phyloP scores from a whole-genome alignment of 2,329 filamentous ascomycete genomes.

The Exophiala xenobiotica region DNA sequence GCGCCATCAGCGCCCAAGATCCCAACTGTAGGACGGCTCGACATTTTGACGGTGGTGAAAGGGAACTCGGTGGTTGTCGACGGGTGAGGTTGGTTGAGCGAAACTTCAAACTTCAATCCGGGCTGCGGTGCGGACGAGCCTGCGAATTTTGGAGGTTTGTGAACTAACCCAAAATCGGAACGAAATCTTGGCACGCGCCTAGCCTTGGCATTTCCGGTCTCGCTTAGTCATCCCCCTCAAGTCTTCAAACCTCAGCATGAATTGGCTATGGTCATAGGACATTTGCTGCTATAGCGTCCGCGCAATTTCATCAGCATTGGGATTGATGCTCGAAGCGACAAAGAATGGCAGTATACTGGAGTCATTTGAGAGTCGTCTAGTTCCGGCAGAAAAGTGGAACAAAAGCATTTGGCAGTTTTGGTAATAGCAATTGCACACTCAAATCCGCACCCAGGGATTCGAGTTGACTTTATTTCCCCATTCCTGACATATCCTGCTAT shows the following conservation, averaged over 20 bases:
- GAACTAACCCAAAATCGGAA: slow-evolving; percentile 6
- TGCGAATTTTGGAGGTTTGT: slow-evolving; percentile 15
- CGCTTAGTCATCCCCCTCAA: too few species aligned
- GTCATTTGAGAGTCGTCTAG: too few species aligned
- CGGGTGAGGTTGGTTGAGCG: neutral
- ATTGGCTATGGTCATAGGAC: too few species aligned
- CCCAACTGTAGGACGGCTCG: slow-evolving; percentile 95
- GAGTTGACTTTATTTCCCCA: neutral
- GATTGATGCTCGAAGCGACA: too few species aligned
- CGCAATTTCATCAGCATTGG: too few species aligned
- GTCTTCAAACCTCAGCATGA: too few species aligned
- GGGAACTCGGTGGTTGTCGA: slow-evolving; percentile 4
- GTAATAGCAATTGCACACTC: neutral
- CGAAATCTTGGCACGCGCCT: slow-evolving; percentile 11
- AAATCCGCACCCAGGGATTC: neutral
- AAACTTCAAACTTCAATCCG: slow-evolving; percentile 9
- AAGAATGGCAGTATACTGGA: too few species aligned
- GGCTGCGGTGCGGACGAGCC: neutral
- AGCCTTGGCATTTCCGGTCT: slow-evolving; percentile 12
- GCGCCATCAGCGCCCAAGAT: slow-evolving; percentile 96
- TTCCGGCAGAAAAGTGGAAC: too few species aligned
- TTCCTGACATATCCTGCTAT: neutral
- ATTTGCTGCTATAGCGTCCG: too few species aligned
- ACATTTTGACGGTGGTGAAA: slow-evolving; percentile 56
- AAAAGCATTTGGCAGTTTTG: too few species aligned